Base-by-base conservation (phyloP, 2,329 filamentous ascomycete species). In the Calonectria henricotiae region DNA sequence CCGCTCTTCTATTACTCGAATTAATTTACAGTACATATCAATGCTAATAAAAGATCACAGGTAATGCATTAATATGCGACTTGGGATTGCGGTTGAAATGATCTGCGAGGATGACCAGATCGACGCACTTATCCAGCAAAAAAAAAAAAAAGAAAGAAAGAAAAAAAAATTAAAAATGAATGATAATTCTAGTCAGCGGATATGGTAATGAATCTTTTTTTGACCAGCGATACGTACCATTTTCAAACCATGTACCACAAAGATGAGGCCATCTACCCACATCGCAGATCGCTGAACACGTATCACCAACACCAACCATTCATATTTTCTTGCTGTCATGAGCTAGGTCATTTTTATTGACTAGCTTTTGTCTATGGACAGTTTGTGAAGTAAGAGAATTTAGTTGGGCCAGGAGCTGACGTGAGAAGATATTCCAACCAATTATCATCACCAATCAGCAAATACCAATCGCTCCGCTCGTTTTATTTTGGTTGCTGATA, bases 391-490 rank as follows among this genome's bases (percentile, higher is more conserved):
- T 7, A 9, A 20, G n/a, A 23, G 7, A 17, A 55, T 15, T 17
- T n/a, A 5, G 15, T 25, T 39, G 12, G 32, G 5, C 32, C 20
- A 23, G 20, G 51, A 39, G 51, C 51, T 58, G 51, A 58, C 51
- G 51, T 58, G 51, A 58, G 51, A 37, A 23, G 20, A 58, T 58
- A 58, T 7, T 20, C 3, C 51, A 39, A 39, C 5, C n/a, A 37
- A 3, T 4, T 5, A 25, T 17, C 35, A 37, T 32, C 20, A 58
- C 20, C 3, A 39, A 12, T 35, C 13, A 17, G 17, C 30, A 58
- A 23, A 15, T 23, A 3, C 9, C 9, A 23, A 39, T 8, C n/a
- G 8, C 20, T 3, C 3, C 12, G 39, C 5, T 44, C 41, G 9
- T n/a, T 20, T 20, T 9, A 44, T 20, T n/a, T 8, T 8, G n/a